phyloP scores from a whole-genome alignment of 2,329 filamentous ascomycete genomes.

The Mycosphaerella sp. region DNA sequence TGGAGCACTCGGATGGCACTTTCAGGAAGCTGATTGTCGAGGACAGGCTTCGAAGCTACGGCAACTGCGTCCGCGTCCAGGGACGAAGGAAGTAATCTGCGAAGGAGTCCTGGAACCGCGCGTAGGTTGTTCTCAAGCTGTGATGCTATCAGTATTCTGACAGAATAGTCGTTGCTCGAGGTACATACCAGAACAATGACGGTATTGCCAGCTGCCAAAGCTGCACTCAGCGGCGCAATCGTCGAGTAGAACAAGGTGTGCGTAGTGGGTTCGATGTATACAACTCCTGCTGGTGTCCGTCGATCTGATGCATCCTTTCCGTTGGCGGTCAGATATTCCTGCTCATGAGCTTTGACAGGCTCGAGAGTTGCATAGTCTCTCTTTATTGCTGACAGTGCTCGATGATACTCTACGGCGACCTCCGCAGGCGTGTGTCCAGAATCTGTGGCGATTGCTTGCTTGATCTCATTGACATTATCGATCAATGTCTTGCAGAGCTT shows the following conservation, averaged over 20 bases:
- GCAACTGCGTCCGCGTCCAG: constrained; percentile 48
- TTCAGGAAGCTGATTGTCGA: constrained; percentile 25
- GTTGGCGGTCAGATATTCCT: constrained; percentile 41
- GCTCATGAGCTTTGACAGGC: constrained; percentile 34
- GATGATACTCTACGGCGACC: constrained; percentile 39
- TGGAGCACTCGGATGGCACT: constrained; percentile 34
- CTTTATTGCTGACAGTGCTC: constrained; percentile 38
- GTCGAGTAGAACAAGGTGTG: constrained; percentile 48
- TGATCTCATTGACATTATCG: constrained; percentile 34
- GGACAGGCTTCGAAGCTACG: constrained; percentile 35
- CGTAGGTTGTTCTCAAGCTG: constrained; percentile 41
- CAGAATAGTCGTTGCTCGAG: neutral
- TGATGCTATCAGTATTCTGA: neutral
- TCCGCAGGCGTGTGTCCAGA: constrained; percentile 35
- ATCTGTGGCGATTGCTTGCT: constrained; percentile 40
- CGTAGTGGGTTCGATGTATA: constrained; percentile 45
- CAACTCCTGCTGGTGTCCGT: constrained; percentile 38
- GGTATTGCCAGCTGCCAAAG: constrained; percentile 49
- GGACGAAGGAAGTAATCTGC: constrained; percentile 36
- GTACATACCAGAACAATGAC: constrained; percentile 44
- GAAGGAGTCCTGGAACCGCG: constrained; percentile 34
- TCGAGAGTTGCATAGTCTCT: constrained; percentile 39
- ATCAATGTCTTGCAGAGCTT: constrained; percentile 38
- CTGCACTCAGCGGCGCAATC: constrained; percentile 42
- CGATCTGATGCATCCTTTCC: constrained; percentile 36